Evolutionary conservation across 805 yeast genomes (phyloP), one percentile per base, ranked within the genome.

Genomic region (Starmera dryadoides): DNA sequence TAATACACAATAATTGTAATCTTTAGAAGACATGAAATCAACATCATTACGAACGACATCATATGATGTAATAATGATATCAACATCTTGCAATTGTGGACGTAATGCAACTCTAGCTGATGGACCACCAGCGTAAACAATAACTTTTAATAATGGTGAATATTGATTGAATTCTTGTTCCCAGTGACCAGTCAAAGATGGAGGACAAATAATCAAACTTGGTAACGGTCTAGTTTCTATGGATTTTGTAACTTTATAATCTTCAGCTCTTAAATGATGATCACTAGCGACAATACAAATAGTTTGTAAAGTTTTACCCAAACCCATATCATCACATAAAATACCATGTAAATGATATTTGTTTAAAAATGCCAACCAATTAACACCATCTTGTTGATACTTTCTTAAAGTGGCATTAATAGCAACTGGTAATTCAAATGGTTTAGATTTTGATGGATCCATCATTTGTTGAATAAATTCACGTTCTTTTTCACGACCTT

Each of bases 141-240:
- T 58, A 5, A 86, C 84, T 33, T 75, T 79, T 64, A 93, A 67
- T 47, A 84, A 83, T 33, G 98, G 96, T 0, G 97, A 85, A 59
- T 88, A 93, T 45, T 85, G 88, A 44, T 77, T 75, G 48, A 93
- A 69, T 61, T 93, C 99, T 57, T 87, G 96, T 58, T 87, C 95
- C 99, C 99, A 93, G 62, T 93, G 99, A 18, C 99, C 98, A 2
- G 97, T 89, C 49, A 93, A 74, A 1, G 98, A 87, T 0, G 99
- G 97, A 1, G 99, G 99, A 64, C 98, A 93, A 15, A 93, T 75
- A 36, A 93, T 79, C 48, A 93, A 64, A 0, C 96, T 78, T 2
- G 98, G 95, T 19, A 93, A 67, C 25, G 75, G 80, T 43, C 94
- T 69, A 28, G 73, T 75, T 50, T 88, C 95, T 11, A 68, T 66